phyloP scores from a whole-genome alignment of 2,329 filamentous ascomycete species.

The Dendryphion nanum region DNA sequence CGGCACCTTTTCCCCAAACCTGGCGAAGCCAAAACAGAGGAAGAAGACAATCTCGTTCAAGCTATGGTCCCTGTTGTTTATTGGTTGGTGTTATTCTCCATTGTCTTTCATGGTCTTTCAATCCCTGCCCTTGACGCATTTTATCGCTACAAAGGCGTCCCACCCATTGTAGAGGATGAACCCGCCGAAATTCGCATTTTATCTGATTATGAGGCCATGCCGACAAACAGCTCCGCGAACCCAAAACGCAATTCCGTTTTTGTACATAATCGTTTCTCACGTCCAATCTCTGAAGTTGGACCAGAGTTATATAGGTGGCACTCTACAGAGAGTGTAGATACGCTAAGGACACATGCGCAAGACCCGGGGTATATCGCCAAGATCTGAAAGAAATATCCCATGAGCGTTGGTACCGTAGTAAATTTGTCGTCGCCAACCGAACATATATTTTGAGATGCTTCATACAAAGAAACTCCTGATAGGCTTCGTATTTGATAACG shows the following conservation, averaged over 20 bases:
- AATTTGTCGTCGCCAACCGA: too few species aligned
- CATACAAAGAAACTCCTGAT: too few species aligned
- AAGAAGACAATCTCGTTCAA: conserved; percentile 41
- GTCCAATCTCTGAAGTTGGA: conserved; percentile 10
- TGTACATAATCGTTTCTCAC: conserved; percentile 50
- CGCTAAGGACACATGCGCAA: not conserved
- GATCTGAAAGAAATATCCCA: too few species aligned
- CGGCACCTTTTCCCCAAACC: conserved; percentile 42
- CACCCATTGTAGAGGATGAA: conserved; percentile 42
- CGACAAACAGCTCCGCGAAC: conserved; percentile 43
- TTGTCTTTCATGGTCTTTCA: conserved; percentile 50
- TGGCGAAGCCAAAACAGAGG: conserved; percentile 38
- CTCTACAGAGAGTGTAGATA: conserved; percentile 1
- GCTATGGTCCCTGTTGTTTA: conserved; percentile 48
- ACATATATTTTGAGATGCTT: too few species aligned
- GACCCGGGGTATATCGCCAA: conserved; percentile 6
- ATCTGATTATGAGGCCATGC: conserved; percentile 36
- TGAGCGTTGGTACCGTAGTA: too few species aligned
- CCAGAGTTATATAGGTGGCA: conserved; percentile 2
- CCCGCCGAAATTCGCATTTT: conserved; percentile 41
- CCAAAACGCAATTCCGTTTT: conserved; percentile 31
- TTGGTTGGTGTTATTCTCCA: conserved; percentile 37
- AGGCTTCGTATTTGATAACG: too few species aligned
- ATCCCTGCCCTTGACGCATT: conserved; percentile 46
- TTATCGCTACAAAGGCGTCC: conserved; percentile 38